phyloP scores from a whole-genome alignment of 2,329 filamentous ascomycete species.

The Penicillium sp. region DNA sequence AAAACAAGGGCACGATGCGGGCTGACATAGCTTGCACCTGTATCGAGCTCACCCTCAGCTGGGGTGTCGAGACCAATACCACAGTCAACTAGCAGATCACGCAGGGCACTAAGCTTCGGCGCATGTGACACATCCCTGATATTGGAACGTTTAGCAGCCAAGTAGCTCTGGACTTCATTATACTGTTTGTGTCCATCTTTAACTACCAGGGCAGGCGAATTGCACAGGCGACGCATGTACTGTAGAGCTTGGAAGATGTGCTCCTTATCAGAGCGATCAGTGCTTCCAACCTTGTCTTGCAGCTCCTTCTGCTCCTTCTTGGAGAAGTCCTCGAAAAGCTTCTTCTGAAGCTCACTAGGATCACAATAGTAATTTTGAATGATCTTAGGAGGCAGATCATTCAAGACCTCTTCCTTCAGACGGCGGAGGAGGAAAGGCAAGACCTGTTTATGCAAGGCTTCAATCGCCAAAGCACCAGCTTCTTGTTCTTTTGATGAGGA shows the following conservation, averaged over 20 bases:
- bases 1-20: slow-evolving; percentile 95
- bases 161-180: slow-evolving; percentile 77
- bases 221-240: slow-evolving; percentile 99
- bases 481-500: slow-evolving; percentile 98
- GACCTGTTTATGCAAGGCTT: slow-evolving; percentile 98
- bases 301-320: slow-evolving; percentile 91
- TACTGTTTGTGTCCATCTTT: slow-evolving; percentile 91
- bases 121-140: slow-evolving; percentile 85
- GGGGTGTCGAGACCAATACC: slow-evolving; percentile 78
- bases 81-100: slow-evolving; percentile 95
- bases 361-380: slow-evolving; percentile 99
- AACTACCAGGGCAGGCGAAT: slow-evolving; percentile 93
- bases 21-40: slow-evolving; percentile 77
- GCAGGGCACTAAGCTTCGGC: slow-evolving; percentile 85
- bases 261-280: slow-evolving; percentile 91
- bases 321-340: slow-evolving; percentile 93
- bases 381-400: slow-evolving; percentile 96
- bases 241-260: slow-evolving; percentile 99
- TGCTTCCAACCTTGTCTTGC: slow-evolving; percentile 75
- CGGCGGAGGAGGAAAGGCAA: slow-evolving; percentile 93
- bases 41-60: slow-evolving; percentile 55
- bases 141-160: slow-evolving; percentile 74
- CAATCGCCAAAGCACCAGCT: slow-evolving; percentile 90
- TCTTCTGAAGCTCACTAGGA: slow-evolving; percentile 89
- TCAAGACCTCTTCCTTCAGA: slow-evolving; percentile 94